A percentile compares a stretch with the other conserved stretches of the same genome.
Evolutionary conservation across 23 red algal species (phyloP).

Genomic region (Cyanidiococcus yangmingshanensis): DNA sequence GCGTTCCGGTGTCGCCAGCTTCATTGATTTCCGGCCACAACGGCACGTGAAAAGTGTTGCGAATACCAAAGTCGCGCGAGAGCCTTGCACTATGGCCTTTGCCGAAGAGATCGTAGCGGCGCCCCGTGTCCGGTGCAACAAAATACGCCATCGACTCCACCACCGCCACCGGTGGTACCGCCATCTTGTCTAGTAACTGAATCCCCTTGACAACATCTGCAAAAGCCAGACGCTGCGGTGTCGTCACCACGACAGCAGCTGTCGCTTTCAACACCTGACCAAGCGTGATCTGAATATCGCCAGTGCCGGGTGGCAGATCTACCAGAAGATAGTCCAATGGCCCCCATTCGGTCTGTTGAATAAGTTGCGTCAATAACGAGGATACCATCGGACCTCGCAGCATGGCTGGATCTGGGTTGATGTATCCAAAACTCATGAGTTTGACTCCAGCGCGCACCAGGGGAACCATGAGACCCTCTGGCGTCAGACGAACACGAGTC

Average conservation of each 20-base stretch:
- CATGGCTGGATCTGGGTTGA: slow-evolving; percentile 85
- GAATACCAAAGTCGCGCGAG: slow-evolving; percentile 64
- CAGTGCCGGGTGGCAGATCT: slow-evolving; percentile 97
- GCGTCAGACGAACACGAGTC: background rate
- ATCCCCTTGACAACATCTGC: slow-evolving; percentile 97
- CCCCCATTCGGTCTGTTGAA: slow-evolving; percentile 87
- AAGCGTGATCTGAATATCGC: slow-evolving; percentile 92
- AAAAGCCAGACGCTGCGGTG: slow-evolving; percentile 90
- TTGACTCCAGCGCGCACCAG: slow-evolving; percentile 52
- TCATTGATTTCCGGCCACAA: slow-evolving; percentile 62
- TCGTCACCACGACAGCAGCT: slow-evolving; percentile 91
- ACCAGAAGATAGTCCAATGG: slow-evolving; percentile 86
- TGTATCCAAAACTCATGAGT: slow-evolving; percentile 99
- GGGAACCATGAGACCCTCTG: slow-evolving; percentile 70
- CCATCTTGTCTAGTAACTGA: slow-evolving; percentile 88
- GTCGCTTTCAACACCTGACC: slow-evolving; percentile 76
- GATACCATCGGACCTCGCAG: slow-evolving; percentile 98
- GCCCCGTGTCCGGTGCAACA: slow-evolving; percentile 58
- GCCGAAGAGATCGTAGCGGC: slow-evolving; percentile 78
- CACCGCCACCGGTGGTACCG: slow-evolving; percentile 75
- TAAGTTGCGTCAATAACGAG: slow-evolving; percentile 84
- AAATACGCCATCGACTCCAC: slow-evolving; percentile 99
- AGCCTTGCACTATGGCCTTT: slow-evolving; percentile 57
- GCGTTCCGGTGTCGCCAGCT: slow-evolving; percentile 54
- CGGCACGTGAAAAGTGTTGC: slow-evolving; percentile 54